Conservation (phyloP, 2,329 filamentous ascomycete species). For the Clarireedia monteithiana region DNA sequence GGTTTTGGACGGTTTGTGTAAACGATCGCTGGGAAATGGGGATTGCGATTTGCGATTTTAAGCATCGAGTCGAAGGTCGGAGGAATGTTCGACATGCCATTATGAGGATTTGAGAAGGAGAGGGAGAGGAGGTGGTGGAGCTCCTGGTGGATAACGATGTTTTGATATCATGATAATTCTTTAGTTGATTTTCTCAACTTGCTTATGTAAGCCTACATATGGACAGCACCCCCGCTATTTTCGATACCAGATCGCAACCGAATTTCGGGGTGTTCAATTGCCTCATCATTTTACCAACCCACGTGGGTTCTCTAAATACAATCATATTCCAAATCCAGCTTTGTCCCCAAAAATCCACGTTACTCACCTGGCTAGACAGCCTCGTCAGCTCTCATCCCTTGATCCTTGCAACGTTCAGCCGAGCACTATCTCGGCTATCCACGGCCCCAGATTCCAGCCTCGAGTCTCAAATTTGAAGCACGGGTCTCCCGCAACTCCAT, state of each 20-base stretch:
- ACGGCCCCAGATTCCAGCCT: constrained; percentile 8
- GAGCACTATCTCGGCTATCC: not conserved
- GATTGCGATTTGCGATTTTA: constrained; percentile 14
- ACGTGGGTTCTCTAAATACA: too few species aligned
- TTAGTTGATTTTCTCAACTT: not conserved
- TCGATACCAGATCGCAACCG: too few species aligned
- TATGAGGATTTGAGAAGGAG: not conserved
- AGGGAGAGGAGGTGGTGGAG: not conserved
- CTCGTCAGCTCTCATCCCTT: not conserved
- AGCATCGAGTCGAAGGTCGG: constrained; percentile 17
- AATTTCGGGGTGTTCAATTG: too few species aligned
- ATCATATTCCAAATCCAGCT: too few species aligned
- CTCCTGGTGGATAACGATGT: too few species aligned
- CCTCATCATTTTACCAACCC: too few species aligned
- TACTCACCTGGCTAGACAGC: not conserved
- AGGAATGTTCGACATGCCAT: constrained; percentile 23
- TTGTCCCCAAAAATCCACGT: too few species aligned
- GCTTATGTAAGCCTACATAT: not conserved
- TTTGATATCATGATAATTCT: not conserved
- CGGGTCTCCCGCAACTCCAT: not conserved
- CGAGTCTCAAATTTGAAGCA: not conserved
- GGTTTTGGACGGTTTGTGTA: constrained; percentile 7
- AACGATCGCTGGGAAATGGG: constrained; percentile 3
- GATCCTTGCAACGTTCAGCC: not conserved
- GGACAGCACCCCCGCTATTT: too few species aligned